These are phyloP conservation scores for Xylaria sp. DNA, from an alignment of 2,329 filamentous ascomycete genomes.

Conservation along the genomic window DNA sequence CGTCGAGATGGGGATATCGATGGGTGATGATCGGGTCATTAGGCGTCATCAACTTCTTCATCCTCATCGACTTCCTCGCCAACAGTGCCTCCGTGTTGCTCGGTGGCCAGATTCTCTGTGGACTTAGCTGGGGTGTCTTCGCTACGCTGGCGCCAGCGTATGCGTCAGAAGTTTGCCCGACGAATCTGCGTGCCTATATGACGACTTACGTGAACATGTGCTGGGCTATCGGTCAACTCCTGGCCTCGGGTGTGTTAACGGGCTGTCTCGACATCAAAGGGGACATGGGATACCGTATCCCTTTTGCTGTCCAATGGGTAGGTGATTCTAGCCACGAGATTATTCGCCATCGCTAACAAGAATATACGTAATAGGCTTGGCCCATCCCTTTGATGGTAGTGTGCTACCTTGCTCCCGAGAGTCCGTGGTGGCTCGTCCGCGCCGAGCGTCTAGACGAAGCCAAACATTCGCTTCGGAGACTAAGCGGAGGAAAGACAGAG, in stretches of 20 bases:
- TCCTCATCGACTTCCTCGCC: constrained; percentile 30
- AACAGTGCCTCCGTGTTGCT: constrained; percentile 23
- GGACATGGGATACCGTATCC: constrained; percentile 40
- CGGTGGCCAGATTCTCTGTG: constrained; percentile 30
- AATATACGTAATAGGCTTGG: constrained; percentile 30
- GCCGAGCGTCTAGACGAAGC: constrained; percentile 35
- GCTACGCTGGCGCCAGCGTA: constrained; percentile 33
- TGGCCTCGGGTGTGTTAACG: constrained; percentile 38
- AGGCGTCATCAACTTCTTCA: constrained; percentile 27
- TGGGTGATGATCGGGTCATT: constrained; percentile 31
- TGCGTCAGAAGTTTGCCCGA: constrained; percentile 34
- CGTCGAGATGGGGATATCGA: constrained; percentile 28
- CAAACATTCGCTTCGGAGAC: constrained; percentile 32
- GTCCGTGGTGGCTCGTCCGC: constrained; percentile 43
- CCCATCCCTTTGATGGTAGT: constrained; percentile 37
- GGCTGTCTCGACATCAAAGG: constrained; percentile 33
- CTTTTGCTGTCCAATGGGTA: constrained; percentile 42
- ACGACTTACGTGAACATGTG: constrained; percentile 44
- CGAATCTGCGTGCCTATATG: constrained; percentile 34
- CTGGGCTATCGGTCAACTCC: constrained; percentile 41
- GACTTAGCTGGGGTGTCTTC: constrained; percentile 32
- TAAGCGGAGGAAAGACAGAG: constrained; percentile 29
- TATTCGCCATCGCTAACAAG: background rate
- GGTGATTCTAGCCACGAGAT: background rate
- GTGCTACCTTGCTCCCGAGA: constrained; percentile 41